Base-by-base conservation (phyloP, 164 flowering plant genomes). In the Chloranthus sessilifolius region DNA sequence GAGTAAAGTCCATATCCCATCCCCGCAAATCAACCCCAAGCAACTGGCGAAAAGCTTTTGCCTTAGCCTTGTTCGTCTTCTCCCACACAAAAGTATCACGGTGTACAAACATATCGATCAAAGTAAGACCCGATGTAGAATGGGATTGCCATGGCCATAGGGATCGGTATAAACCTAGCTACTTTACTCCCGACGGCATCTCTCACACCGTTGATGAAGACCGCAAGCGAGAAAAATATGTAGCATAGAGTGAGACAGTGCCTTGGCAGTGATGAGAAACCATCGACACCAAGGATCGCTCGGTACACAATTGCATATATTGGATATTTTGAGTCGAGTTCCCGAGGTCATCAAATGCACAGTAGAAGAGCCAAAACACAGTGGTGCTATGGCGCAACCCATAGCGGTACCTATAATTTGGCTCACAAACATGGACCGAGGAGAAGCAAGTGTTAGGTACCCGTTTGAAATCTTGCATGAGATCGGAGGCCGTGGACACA, bases 141-240 rank as follows among this genome's bases (percentile, higher is more conserved):
- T 10, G 83, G 80, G 27, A 78, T 78, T 2, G 83, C 83, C 83
- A 78, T 73, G 7, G 80, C 80, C 80, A 78, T 75, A n/a, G 83
- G 83, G 6, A 75, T 55, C 16, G 80, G 80, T 35, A 78, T 75
- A 34, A 43, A 78, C 51, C 50, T 59, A 0, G 74, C 58, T 43
- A 42, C 47, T 34, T 59, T 70, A 36, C 57, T 64, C 24, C 74
- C 70, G 2, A 52, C 50, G 1, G 22, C 3, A 22, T 73, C 78
- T 50, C 66, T 60, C 10, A 73, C 42, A 0, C 31, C 46, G 44
- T 78, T 73, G 49, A 78, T 59, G 16, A 62, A 49, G 33, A 75
- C 46, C n/a, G 83, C 83, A 0, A 26, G 66, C 0, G 48, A 39
- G 20, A 79, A 79, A 64, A 76, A 76, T 6, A 52, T 58, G 22